Evolutionary conservation across 768 basidiomycete species (phyloP).

Genomic region (Termitomyces heimii): DNA sequence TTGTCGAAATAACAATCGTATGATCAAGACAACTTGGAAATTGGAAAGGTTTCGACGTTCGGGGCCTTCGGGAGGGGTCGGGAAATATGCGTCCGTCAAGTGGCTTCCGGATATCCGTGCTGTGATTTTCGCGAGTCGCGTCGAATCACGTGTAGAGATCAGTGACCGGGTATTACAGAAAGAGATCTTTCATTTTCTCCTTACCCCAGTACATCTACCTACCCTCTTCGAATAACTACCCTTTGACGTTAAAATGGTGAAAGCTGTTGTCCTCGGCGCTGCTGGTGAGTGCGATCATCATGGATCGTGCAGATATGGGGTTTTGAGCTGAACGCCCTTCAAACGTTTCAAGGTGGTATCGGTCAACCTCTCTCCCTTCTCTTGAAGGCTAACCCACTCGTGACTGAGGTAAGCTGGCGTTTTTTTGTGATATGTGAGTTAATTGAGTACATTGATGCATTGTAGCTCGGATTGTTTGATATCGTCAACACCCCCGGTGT

Average conservation of each 20-base stretch:
- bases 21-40: not conserved
- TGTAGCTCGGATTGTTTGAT: slow-evolving; percentile 85
- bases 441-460: not conserved
- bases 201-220: slow-evolving; percentile 5
- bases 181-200: not conserved
- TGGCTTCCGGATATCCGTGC: not conserved
- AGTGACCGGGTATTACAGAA: not conserved
- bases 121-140: slow-evolving; percentile 9
- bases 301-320: slow-evolving; percentile 7
- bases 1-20: not conserved
- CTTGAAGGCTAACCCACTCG: slow-evolving; percentile 76
- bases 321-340: slow-evolving; percentile 1
- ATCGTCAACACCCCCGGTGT: slow-evolving; percentile 98
- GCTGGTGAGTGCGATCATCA: slow-evolving; percentile 49
- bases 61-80: not conserved
- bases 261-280: slow-evolving; percentile 96
- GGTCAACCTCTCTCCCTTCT: slow-evolving; percentile 94
- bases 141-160: slow-evolving; percentile 16
- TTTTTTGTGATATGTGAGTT: not conserved
- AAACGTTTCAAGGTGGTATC: slow-evolving; percentile 69
- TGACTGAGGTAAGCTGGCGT: slow-evolving; percentile 58
- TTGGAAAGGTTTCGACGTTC: not conserved
- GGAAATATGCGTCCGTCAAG: not conserved
- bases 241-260: slow-evolving; percentile 36
- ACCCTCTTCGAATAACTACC: not conserved